Evolutionary conservation across 768 basidiomycete species (phyloP), one percentile per base, ranked within the genome.

Genomic region (Pisolithus orientalis): DNA sequence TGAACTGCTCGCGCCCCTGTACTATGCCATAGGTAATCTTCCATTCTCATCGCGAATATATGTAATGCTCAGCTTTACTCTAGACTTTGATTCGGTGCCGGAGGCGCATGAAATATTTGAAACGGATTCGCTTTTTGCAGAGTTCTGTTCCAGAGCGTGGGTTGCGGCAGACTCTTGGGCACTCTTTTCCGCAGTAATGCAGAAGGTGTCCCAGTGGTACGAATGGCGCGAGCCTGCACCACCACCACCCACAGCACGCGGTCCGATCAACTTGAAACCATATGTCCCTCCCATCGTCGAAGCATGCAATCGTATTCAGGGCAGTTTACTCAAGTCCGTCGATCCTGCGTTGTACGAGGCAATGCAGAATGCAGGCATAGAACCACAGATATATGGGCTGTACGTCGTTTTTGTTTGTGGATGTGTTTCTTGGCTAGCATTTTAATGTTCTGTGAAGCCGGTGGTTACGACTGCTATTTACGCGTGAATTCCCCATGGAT

Each of bases 301-400:
- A 53, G 80, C 85, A 1, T 95, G 92, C 65, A 85, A 86, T 57
- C 74, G 78, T 45, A 81, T 98, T 38, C 94, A 97, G 61, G 79
- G 80, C 2, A 76, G 73, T 27, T 70, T 89, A 13, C 75, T 98
- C 17, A 83, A 83, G 64, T 75, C 75, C 24, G 81, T 89, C 27
- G 96, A 99, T 67, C 91, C 91, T 16, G 66, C 80, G 40, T 71
- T 98, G 21, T 87, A 84, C 75, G 78, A 80, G 53, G 76, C 79
- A 48, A 74, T 99, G 72, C 85, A 90, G 58, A 78, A 77, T 34
- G 79, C 83, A 38, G 89, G 89, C 6, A 85, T 98, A 39, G 96
- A 99, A 67, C 94, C 94, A 5, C 96, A 98, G 65, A 88, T 98
- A 17, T 99, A 93, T 71, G 93, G 91, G 52, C 94, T 98, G 88